Evolutionary conservation across 208 protist species (phyloP), one percentile per base, ranked within the genome.

Genomic region (Herpetomonas samuelpessoai): DNA sequence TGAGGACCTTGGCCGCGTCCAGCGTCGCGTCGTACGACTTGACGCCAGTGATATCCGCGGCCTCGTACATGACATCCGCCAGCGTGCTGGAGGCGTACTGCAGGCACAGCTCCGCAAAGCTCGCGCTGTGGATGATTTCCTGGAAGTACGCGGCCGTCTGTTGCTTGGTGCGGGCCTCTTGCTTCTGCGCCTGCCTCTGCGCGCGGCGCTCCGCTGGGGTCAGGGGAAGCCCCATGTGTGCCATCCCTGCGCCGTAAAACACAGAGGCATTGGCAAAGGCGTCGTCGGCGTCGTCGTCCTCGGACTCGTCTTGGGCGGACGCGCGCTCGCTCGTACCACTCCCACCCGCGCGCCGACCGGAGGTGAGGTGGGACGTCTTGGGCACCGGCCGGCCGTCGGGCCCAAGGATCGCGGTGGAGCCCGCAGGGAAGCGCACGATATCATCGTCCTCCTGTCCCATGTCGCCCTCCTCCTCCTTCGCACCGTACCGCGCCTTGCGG

Each of bases 61-160:
- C 68, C 45, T 70, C 57, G 30, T 57, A 47, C 30, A 78, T 64
- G 22, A 54, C 55, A 3, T 12, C 41, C 12, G 53, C 45, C 25
- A 93, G 59, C 49, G 82, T 35, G 57, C 82, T 74, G 1, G 50
- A 58, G 0, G 71, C 82, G 49, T 89, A 75, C 16, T 65, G 73
- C 57, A 90, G 71, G 47, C 71, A 77, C 26, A 93, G 68, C 66
- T 89, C 83, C 14, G 57, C 78, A 56, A 93, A 81, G 53, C 79
- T 87, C 12, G 67, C 63, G 55, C 76, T 87, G 54, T 82, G 72
- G 26, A 83, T 81, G 25, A 94, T 45, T 31, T 77, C 71, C 25
- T 60, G 63, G 41, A 94, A 91, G 53, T 85, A 87, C 6, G 57
- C 65, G 0, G 82, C 70, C 53, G 73, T 74, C 62, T 86, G 81